These are phyloP conservation scores for Articulospora tetracladia DNA, from an alignment of 495 filamentous ascomycete genomes.

Conservation along the genomic window DNA sequence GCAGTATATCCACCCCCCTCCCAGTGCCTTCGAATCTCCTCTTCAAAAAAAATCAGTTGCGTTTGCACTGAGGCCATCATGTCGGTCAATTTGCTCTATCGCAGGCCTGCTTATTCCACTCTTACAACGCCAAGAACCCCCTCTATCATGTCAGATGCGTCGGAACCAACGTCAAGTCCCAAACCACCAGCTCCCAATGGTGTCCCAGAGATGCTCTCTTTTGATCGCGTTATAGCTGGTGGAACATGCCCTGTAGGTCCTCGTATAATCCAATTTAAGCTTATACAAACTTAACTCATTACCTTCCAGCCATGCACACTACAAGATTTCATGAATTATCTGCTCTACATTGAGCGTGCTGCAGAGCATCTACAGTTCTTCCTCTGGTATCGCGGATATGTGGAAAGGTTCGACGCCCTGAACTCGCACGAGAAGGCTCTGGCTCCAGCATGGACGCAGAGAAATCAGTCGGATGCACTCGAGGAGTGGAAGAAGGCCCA, in stretches of 20 bases:
- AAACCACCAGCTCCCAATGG: conserved; percentile 26
- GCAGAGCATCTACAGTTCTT: conserved; percentile 80
- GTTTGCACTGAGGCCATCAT: too few species aligned
- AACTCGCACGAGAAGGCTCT: conserved; percentile 46
- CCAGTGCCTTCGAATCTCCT: too few species aligned
- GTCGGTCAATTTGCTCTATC: too few species aligned
- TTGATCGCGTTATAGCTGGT: conserved; percentile 64
- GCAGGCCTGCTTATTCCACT: too few species aligned
- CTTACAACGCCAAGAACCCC: too few species aligned
- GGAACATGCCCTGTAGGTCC: conserved; percentile 71
- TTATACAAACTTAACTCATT: too few species aligned
- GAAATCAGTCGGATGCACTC: conserved; percentile 6
- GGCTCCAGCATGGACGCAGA: conserved; percentile 56
- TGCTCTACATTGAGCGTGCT: conserved; percentile 65
- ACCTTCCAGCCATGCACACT: conserved; percentile 42
- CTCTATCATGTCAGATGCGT: too few species aligned
- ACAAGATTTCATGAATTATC: conserved; percentile 79
- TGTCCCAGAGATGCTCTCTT: conserved; percentile 64
- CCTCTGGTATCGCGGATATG: conserved; percentile 68
- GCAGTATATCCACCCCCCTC: too few species aligned
- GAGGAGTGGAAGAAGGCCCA: conserved; percentile 44
- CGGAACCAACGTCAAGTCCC: neutral
- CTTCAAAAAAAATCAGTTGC: too few species aligned
- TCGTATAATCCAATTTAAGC: neutral
- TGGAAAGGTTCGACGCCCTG: conserved; percentile 51